Base-by-base conservation (phyloP, 306 rosid species). In the Sesbania bispinosa region DNA sequence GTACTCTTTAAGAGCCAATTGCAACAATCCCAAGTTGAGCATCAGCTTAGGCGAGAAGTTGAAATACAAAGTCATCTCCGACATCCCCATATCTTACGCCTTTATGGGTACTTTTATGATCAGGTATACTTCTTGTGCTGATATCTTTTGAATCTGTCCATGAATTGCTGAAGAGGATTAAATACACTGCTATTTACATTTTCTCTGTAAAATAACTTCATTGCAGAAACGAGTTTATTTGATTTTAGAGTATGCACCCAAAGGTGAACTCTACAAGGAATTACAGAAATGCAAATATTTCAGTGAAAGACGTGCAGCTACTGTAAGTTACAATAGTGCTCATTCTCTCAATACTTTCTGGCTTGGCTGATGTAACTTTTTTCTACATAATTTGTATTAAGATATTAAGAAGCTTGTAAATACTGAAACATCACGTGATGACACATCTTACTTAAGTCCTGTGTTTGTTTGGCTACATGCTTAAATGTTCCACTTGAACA, bases 11-110 rank as follows among this genome's bases (percentile, higher is more conserved):
- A 95, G 90, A 91, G 89, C 86, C 99, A 95, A 78, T 78, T 95
- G 78, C 99, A 95, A 78, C 99, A 95, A 75, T 95, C 99, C 26
- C 99, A 95, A 83, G 99, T 95, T 55, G 99, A 92, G 84, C 99
- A 95, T 75, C 99, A 95, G 76, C 99, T 95, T 43, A 87, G 97
- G 8, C 79, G 99, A 11, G 99, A 95, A 86, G 99, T 95, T 65
- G 99, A 95, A 78, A 95, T 95, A 53, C 99, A 95, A 62, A 92
- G 97, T 76, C 99, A 95, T 89, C 96, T 95, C 57, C 87, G 99
- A 69, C 97, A 95, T 71, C 91, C 99, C 19, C 94, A 95, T 57
- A 95, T 95, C 35, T 72, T 95, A 41, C 96, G 97, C 66, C 93
- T 95, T 18, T 95, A 91, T 55, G 99, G 99, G 39, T 95, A 95